Percentiles rank a stretch among this genome's conserved stretches.
Conservation (phyloP, 768 basidiomycete species). For the Leccinum boreale region DNA sequence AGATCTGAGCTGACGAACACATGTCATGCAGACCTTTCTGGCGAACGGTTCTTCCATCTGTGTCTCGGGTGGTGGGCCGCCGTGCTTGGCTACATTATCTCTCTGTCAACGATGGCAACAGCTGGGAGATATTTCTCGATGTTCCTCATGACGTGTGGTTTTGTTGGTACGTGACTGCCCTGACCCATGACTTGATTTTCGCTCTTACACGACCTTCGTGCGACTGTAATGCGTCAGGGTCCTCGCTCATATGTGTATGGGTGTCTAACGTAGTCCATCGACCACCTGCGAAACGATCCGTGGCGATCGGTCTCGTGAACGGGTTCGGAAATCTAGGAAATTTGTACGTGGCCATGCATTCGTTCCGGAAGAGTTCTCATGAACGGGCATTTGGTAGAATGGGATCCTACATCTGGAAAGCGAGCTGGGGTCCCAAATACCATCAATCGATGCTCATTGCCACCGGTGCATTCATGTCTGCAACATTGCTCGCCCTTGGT, state of each 20-base stretch:
- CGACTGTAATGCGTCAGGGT: background rate
- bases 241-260: background rate
- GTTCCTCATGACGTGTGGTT: background rate
- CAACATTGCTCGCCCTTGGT: background rate
- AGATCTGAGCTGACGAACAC: background rate
- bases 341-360: background rate
- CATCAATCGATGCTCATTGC: background rate
- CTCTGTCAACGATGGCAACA: background rate
- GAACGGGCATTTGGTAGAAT: background rate
- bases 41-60: background rate
- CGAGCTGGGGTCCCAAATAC: background rate
- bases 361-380: background rate
- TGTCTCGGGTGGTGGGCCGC: background rate
- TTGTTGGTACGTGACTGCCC: background rate
- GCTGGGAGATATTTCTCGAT: background rate
- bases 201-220: background rate
- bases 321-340: background rate
- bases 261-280: background rate
- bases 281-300: background rate
- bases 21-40: background rate
- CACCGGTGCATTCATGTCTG: background rate
- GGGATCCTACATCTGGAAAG: background rate
- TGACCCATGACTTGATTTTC: background rate
- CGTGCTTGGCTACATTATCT: background rate
- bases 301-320: background rate